Base-by-base conservation (phyloP, 805 yeast species). In the Scheffersomyces stipitis region DNA sequence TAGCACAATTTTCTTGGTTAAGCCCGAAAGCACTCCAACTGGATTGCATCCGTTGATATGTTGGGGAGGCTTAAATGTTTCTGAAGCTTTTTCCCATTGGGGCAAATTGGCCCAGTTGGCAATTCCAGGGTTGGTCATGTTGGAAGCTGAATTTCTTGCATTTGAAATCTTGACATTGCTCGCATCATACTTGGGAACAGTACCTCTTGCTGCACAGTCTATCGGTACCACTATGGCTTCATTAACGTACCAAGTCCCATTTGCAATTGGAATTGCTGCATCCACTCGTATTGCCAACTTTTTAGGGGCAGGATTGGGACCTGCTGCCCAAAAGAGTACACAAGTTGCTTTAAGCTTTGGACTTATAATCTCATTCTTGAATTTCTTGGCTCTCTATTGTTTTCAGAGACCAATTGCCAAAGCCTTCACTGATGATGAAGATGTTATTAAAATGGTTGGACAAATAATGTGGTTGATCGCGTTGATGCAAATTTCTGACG, bases 401-500 rank as follows among this genome's bases (percentile, higher is more conserved):
- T 69, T 69, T 46, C 61, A 58, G 37, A 52, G 44, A 7, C 54
- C 47, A 30, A 65, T 69, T 33, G 71, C 73, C 0, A 30, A 42
- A 15, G 51, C 79, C 28, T 85, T 84, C 56, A 81, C 89, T 0
- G 60, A 64, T 18, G 89, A 85, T 46, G 66, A 64, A 30, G 73
- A 68, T 2, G 89, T 84, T 2, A 69, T 81, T 18, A 50, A 52
- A 3, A 50, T 74, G 8, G 78, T 83, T 5, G 56, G 69, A 1
- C 58, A 60, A 16, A 73, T 83, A 18, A 63, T 84, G 62, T 80
- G 85, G 55, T 62, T 81, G 30, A 75, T 81, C 31, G 85, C 89
- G 1, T 51, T 78, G 22, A 82, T 81, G 75, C 90, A 84, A 62
- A 60, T 85, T 17, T 76, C 76, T 37, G 93, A 85, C 58, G 81